Conservation (phyloP, 495 filamentous ascomycete species). For the Podospora appendiculata region DNA sequence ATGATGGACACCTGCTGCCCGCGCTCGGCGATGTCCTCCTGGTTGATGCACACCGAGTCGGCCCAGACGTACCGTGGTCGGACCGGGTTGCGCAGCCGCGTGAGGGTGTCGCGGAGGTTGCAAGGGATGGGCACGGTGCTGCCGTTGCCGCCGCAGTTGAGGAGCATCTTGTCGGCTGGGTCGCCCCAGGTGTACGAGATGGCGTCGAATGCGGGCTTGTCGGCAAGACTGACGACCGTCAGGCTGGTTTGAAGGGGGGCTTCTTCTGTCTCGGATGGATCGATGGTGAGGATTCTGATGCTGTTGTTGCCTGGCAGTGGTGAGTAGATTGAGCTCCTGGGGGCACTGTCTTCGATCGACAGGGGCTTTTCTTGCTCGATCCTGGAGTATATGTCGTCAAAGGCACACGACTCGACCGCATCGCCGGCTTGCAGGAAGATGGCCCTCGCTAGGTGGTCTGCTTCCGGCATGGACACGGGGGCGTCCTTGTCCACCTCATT, state of each 20-base stretch:
- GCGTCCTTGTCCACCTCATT: background rate
- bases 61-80: conserved; percentile 9
- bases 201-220: conserved; percentile 9
- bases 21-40: conserved; percentile 15
- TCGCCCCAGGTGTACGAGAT: conserved; percentile 15
- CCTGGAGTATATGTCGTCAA: conserved; percentile 1
- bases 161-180: conserved; percentile 2
- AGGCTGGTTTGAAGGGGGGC: background rate
- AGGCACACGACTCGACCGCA: conserved; percentile 2
- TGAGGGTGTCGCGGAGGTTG: conserved; percentile 5
- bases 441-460: conserved; percentile 4
- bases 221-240: conserved; percentile 1
- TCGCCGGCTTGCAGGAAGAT: conserved; percentile 8
- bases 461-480: conserved; percentile 4
- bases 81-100: background rate
- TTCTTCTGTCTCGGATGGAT: background rate
- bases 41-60: conserved; percentile 22
- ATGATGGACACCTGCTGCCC: conserved; percentile 19
- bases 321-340: background rate
- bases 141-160: conserved; percentile 3
- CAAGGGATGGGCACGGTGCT: conserved; percentile 2
- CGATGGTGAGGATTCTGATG: conserved; percentile 6
- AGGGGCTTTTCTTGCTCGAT: background rate
- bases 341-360: background rate
- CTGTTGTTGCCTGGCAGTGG: conserved; percentile 2